Percentiles rank a stretch among this genome's conserved stretches.
Evolutionary conservation across 352 stramenopile species (phyloP).

Genomic region (Pythium periplocum): DNA sequence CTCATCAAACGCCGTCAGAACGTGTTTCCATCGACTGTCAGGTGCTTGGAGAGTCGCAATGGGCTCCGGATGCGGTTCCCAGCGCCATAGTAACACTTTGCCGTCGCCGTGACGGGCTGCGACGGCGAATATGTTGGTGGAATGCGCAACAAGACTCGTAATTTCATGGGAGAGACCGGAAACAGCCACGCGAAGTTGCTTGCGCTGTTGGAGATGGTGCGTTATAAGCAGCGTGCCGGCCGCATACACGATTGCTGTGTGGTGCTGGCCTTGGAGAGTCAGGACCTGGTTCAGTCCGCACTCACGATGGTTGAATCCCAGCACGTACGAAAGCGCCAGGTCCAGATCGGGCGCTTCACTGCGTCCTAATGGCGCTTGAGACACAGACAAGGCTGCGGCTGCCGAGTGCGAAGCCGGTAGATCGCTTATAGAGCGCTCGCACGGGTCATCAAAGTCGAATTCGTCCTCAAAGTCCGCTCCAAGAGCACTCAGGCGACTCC

Average conservation of each 20-base stretch:
- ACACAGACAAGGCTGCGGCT: too few relatives aligned
- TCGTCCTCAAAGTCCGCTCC: conserved; percentile 6
- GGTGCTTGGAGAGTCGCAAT: conserved; percentile 5
- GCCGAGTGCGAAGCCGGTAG: too few relatives aligned
- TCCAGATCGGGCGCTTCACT: conserved; percentile 56
- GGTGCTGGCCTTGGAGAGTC: conserved; percentile 5
- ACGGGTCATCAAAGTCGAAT: too few relatives aligned
- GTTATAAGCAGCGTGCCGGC: conserved; percentile 39
- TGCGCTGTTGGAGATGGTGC: conserved; percentile 27
- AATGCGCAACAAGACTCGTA: conserved; percentile 46
- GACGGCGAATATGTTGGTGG: conserved; percentile 21
- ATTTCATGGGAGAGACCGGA: conserved; percentile 41
- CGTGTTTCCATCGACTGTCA: conserved; percentile 1
- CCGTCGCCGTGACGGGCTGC: conserved; percentile 12
- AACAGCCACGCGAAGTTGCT: conserved; percentile 25
- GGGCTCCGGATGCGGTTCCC: conserved; percentile 11
- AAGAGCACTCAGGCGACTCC: background rate
- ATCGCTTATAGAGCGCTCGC: too few relatives aligned
- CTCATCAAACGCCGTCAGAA: conserved; percentile 17
- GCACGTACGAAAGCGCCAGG: conserved; percentile 37
- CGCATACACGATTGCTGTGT: conserved; percentile 33
- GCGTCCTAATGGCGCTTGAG: too few relatives aligned
- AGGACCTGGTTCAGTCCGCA: conserved; percentile 44
- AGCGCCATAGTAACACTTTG: conserved; percentile 17
- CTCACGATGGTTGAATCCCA: conserved; percentile 41